A percentile compares a stretch with the other conserved stretches of the same genome.
Evolutionary conservation across 257 asterid species (phyloP).

Genomic region (Dorcoceras hygrometricum): DNA sequence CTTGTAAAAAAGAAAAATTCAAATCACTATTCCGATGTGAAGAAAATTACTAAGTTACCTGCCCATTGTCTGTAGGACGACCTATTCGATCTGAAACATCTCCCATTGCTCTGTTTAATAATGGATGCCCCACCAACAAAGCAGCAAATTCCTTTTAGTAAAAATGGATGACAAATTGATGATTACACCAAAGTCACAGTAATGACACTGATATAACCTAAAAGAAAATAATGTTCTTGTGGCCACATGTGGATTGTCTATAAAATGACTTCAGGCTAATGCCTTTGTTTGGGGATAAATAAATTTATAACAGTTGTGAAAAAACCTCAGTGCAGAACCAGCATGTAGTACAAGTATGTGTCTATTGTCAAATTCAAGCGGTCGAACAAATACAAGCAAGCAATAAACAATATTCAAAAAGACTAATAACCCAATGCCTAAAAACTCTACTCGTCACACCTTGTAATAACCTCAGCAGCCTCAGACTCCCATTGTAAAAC

Average conservation of each 20-base stretch:
- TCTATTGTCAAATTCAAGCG: not conserved
- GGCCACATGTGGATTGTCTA: not conserved
- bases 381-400: constrained; percentile 6
- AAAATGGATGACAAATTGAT: constrained; percentile 2
- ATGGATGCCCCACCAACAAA: constrained; percentile 26
- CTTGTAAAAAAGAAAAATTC: not conserved
- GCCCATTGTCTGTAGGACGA: constrained; percentile 90
- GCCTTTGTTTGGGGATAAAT: not conserved
- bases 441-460: constrained; percentile 37
- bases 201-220: constrained; percentile 11
- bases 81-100: constrained; percentile 95
- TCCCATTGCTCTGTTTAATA: constrained; percentile 75
- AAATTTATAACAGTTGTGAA: constrained; percentile 15
- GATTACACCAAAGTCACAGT: constrained; percentile 9
- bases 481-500: constrained; percentile 92
- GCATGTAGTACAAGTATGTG: not conserved
- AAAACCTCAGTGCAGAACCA: constrained; percentile 6
- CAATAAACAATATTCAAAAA: not conserved
- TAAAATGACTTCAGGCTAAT: not conserved
- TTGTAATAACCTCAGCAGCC: constrained; percentile 69
- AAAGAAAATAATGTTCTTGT: constrained; percentile 9
- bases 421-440: not conserved
- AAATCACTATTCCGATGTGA: constrained; percentile 13
- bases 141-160: constrained; percentile 16
- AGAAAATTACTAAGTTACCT: constrained; percentile 43